Evolutionary conservation across 805 yeast genomes (phyloP).

Genomic region (Saccharomyces eubayanus): DNA sequence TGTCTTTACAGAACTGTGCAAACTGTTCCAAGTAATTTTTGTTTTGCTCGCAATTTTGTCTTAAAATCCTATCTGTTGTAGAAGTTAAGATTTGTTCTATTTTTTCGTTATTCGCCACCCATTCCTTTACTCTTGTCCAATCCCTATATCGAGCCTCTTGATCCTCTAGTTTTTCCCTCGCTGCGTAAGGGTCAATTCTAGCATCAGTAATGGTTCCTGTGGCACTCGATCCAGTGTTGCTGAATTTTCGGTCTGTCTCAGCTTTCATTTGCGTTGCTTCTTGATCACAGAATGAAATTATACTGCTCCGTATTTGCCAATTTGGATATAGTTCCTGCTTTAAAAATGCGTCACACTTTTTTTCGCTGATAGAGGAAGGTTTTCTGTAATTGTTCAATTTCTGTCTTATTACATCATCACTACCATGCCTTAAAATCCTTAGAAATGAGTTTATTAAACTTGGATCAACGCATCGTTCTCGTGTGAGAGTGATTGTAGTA

Average conservation of each 20-base stretch:
- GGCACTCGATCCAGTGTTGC: conserved; percentile 9
- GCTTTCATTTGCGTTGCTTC: conserved; percentile 27
- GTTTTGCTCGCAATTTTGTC: conserved; percentile 32
- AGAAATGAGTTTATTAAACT: conserved; percentile 26
- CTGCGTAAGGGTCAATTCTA: conserved; percentile 45
- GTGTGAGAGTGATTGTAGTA: conserved; percentile 17
- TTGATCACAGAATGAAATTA: conserved; percentile 36
- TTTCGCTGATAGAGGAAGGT: conserved; percentile 3
- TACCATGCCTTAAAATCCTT: conserved; percentile 24
- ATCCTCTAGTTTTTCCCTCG: conserved; percentile 31
- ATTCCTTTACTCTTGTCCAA: conserved; percentile 26
- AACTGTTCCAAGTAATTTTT: conserved; percentile 22
- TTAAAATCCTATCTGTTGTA: conserved; percentile 30
- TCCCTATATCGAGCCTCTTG: conserved; percentile 25
- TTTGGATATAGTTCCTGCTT: conserved; percentile 35
- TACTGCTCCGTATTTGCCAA: conserved; percentile 38
- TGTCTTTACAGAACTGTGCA: conserved; percentile 1
- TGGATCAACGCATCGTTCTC: conserved; percentile 27
- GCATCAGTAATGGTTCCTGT: conserved; percentile 20
- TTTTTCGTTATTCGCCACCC: conserved; percentile 35
- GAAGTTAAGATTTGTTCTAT: conserved; percentile 36
- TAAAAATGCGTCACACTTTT: conserved; percentile 33
- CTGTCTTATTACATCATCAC: conserved; percentile 41
- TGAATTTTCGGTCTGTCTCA: conserved; percentile 23
- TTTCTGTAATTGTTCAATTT: conserved; percentile 35